Evolutionary conservation across 176 grass and related monocot genomes (phyloP), one percentile per base, ranked within the genome.

Genomic region (Elaeis guineensis): DNA sequence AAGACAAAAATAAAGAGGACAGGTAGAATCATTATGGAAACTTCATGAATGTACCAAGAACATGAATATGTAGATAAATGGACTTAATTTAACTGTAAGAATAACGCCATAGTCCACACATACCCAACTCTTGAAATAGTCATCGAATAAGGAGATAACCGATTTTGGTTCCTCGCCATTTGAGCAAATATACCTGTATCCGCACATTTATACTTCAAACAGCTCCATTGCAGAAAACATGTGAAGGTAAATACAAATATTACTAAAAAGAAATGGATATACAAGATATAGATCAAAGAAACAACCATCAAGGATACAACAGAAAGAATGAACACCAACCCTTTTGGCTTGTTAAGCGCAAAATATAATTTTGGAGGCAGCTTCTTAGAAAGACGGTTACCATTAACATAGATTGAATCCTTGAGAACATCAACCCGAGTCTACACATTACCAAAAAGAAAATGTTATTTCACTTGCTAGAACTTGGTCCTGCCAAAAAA

Each of bases 331-430:
- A 9, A 54, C 69, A 70, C 80, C 19, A 49, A 97, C 92, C 87
- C 87, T 80, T 97, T 91, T 72, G 92, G 83, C 70, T 97, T 97
- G 78, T 97, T 90, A 59, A 97, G 64, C 69, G 81, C 84, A 82
- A 97, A 97, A 76, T 91, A 91, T 5, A 91, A 61, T 58, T 90
- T 91, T 0, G 78, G 87, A 69, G 92, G 92, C 50, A 91, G 52
- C 65, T 79, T 97, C 75, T 91, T 97, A 26, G 92, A 75, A 65
- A 97, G 79, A 35, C 81, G 87, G 19, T 83, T 97, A 25, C 87
- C 87, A 39, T 97, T 91, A 61, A 97, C 84, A 15, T 97, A 91
- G 72, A 97, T 89, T 55, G 87, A 89, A 77, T 97, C 92, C 92
- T 91, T 91, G 0, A 69, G 66, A 50, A 97, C 54, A 71, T 91